Percentiles rank a stretch among this genome's conserved stretches.
Conservation (phyloP, 768 basidiomycete genomes). For the Mycena kentingensis region DNA sequence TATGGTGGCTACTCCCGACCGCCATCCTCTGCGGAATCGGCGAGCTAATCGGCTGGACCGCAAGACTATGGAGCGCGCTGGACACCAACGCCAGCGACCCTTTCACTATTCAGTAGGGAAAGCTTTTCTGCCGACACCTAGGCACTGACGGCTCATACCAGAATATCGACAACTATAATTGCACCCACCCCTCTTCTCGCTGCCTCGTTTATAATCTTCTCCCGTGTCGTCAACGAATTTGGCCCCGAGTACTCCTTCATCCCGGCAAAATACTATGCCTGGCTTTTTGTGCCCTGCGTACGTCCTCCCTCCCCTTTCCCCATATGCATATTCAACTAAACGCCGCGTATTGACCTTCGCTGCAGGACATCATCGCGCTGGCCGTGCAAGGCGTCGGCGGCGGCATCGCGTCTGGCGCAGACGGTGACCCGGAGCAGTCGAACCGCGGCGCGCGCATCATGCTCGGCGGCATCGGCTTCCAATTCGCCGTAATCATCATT, state of each 20-base stretch:
- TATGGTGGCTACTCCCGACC: constrained; percentile 58
- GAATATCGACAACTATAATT: constrained; percentile 47
- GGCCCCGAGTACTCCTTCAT: constrained; percentile 56
- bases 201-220: constrained; percentile 55
- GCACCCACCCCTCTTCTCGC: constrained; percentile 62
- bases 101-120: constrained; percentile 51
- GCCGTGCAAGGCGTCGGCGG: constrained; percentile 10
- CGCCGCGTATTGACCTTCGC: background rate
- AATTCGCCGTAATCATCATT: constrained; percentile 49
- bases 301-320: constrained; percentile 1
- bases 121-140: constrained; percentile 17
- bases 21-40: constrained; percentile 45
- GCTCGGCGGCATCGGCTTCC: constrained; percentile 65
- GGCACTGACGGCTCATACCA: constrained; percentile 14
- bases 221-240: constrained; percentile 42
- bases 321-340: background rate
- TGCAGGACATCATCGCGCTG: constrained; percentile 6
- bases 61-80: constrained; percentile 51
- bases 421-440: background rate
- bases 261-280: constrained; percentile 41
- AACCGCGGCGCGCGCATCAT: constrained; percentile 33
- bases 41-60: constrained; percentile 60
- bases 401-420: constrained; percentile 9
- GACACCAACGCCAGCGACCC: constrained; percentile 26
- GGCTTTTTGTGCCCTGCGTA: constrained; percentile 39